Conservation (phyloP, 2,329 filamentous ascomycete species). For the Akanthomyces lecanii region DNA sequence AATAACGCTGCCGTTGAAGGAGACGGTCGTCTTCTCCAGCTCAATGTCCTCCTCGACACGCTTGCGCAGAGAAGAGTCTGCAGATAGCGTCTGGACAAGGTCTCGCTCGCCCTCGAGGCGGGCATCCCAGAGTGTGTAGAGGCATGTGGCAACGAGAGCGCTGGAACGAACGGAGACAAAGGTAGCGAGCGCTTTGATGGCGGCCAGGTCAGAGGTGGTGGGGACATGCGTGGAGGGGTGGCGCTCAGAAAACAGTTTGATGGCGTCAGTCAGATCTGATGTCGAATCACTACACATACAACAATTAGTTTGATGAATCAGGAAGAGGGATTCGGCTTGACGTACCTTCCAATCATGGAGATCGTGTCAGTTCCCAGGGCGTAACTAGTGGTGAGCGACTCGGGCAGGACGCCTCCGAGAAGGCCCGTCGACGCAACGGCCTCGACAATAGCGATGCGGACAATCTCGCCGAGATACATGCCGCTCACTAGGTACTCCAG, state of each 20-base stretch:
- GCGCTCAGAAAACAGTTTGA: constrained; percentile 44
- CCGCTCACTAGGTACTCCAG: constrained; percentile 61
- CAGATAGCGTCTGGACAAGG: constrained; percentile 28
- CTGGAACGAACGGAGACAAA: constrained; percentile 55
- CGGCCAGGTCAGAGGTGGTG: constrained; percentile 44
- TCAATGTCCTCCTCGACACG: constrained; percentile 50
- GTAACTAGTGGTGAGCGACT: constrained; percentile 49
- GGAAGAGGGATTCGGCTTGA: constrained; percentile 13
- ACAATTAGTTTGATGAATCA: constrained; percentile 22
- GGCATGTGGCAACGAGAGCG: constrained; percentile 54
- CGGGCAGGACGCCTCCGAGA: constrained; percentile 53
- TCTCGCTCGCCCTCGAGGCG: constrained; percentile 44
- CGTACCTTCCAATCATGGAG: constrained; percentile 54
- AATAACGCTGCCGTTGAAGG: constrained; percentile 75
- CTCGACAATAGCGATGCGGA: constrained; percentile 54
- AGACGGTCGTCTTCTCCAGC: constrained; percentile 54
- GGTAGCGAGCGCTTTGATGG: constrained; percentile 49
- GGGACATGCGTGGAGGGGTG: constrained; percentile 44
- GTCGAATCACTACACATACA: constrained; percentile 39
- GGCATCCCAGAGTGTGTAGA: constrained; percentile 57
- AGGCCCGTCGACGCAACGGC: constrained; percentile 51
- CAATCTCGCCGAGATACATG: constrained; percentile 63
- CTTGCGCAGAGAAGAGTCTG: constrained; percentile 32
- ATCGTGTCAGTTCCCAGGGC: constrained; percentile 58
- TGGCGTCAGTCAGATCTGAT: constrained; percentile 39